These are phyloP conservation scores for Pythium apleroticum DNA, from an alignment of 352 stramenopile genomes.

Conservation along the genomic window DNA sequence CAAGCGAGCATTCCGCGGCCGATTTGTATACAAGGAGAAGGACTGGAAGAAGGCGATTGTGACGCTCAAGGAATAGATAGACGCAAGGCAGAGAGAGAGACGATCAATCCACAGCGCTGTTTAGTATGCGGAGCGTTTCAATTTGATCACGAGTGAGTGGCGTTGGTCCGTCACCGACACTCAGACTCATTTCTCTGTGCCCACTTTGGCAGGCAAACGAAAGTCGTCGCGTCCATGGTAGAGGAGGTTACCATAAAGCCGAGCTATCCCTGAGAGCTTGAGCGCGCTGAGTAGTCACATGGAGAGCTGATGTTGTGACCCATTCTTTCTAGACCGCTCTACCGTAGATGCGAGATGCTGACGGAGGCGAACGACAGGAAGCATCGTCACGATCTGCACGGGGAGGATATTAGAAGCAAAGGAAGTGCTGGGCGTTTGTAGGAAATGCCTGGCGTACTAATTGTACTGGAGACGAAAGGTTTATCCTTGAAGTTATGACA, in stretches of 20 bases:
- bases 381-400: no score
- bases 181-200: neutral
- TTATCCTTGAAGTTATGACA: constrained; percentile 31
- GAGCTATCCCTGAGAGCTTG: no score
- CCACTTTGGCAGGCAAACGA: no score
- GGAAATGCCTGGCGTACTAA: constrained; percentile 35
- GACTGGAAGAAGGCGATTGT: constrained; percentile 93
- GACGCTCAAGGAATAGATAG: constrained; percentile 76
- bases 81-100: neutral
- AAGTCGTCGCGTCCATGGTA: no score
- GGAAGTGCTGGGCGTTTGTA: constrained; percentile 11
- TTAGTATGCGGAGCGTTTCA: neutral
- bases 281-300: no score
- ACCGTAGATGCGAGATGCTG: no score
- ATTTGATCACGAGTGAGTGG: neutral
- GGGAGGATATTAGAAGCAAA: neutral
- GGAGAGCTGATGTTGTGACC: no score
- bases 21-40: constrained; percentile 91
- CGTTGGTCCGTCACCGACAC: neutral
- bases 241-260: no score
- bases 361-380: no score
- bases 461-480: constrained; percentile 26
- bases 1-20: constrained; percentile 83
- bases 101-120: constrained; percentile 8
- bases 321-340: no score